Base-by-base conservation (phyloP, 2,329 filamentous ascomycete genomes). In the Macrophomina pseudophaseolina region DNA sequence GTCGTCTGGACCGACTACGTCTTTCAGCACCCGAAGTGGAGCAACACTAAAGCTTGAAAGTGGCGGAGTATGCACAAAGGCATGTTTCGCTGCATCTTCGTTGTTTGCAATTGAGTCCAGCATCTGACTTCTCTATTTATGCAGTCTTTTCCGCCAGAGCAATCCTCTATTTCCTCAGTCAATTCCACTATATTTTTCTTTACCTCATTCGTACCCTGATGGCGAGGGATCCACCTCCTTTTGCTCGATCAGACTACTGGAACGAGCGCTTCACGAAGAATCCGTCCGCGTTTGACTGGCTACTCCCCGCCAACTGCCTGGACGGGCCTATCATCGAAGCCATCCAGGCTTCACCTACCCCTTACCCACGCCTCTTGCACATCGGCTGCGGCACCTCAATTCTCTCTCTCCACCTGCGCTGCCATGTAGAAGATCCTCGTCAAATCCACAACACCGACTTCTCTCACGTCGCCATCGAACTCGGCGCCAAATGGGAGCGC, bases 381-480 rank as follows among this genome's bases (percentile, higher is more conserved):
- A 75, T 80, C 65, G 78, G 78, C 44, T 79, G 78, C 64, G 78
- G 78, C 8, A 80, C 77, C 3, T 80, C 78, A 5, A 58, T 74
- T 11, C 68, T 80, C 0, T 80, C 78, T 1, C 76, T 73, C 30
- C 76, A 79, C 60, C 70, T 80, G 14, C 73, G 74, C n/a, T 69
- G 68, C 2, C 71, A 76, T 44, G 76, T 79, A 4, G 49, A 71
- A 1, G 46, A 71, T 14, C 73, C 78, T 2, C 46, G 49, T 11
- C 76, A 77, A 32, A 72, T 80, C 7, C 75, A 78, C 49, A 80
- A 80, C 59, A 44, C 79, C 30, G 78, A 80, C 65, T 80, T 78
- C 65, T 79, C 78, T 0, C 68, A 71, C 28, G 72, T 76, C 14
- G 78, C 77, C 1, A 72, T 80, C 16, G 69, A 75, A 5, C 59